These are phyloP conservation scores for Amanita fuliginea DNA, from an alignment of 768 basidiomycete species.

Conservation along the genomic window DNA sequence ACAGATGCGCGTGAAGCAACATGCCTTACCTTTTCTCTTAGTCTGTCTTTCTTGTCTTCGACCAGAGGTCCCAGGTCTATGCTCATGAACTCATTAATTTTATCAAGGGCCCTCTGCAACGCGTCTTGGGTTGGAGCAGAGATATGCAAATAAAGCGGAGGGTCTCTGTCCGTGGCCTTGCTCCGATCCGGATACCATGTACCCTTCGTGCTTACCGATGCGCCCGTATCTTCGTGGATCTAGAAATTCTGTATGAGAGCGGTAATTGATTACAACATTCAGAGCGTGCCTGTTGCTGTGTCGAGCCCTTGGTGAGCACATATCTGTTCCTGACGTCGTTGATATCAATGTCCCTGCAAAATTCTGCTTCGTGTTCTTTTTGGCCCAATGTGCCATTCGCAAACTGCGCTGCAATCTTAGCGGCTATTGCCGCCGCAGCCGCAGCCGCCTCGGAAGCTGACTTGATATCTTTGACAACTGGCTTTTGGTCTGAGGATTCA, in stretches of 20 bases:
- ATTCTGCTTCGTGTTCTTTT: constrained; percentile 72
- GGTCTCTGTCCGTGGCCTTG: constrained; percentile 88
- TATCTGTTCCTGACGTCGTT: constrained; percentile 95
- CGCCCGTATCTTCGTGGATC: constrained; percentile 91
- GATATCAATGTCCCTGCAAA: constrained; percentile 88
- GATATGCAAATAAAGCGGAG: constrained; percentile 89
- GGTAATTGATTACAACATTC: background rate
- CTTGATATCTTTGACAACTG: constrained; percentile 28
- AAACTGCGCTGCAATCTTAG: constrained; percentile 90
- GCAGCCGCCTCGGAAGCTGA: constrained; percentile 59
- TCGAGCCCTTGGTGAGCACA: constrained; percentile 85
- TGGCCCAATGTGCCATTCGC: constrained; percentile 36
- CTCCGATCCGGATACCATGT: constrained; percentile 91
- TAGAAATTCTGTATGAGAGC: constrained; percentile 19
- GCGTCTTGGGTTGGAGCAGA: constrained; percentile 61
- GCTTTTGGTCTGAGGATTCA: constrained; percentile 24
- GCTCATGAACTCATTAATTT: constrained; percentile 60
- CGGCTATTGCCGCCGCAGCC: constrained; percentile 76
- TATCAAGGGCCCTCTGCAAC: constrained; percentile 57
- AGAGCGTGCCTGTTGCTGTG: constrained; percentile 72
- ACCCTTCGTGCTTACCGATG: constrained; percentile 87
- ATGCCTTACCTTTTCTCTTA: constrained; percentile 51
- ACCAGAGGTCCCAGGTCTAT: constrained; percentile 75
- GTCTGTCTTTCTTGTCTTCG: constrained; percentile 62
- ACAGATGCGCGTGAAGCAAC: background rate